Percentiles rank a stretch among this genome's conserved stretches.
These are phyloP conservation scores for Boletus rubroflammeus DNA, from an alignment of 768 basidiomycete species.

Conservation along the genomic window DNA sequence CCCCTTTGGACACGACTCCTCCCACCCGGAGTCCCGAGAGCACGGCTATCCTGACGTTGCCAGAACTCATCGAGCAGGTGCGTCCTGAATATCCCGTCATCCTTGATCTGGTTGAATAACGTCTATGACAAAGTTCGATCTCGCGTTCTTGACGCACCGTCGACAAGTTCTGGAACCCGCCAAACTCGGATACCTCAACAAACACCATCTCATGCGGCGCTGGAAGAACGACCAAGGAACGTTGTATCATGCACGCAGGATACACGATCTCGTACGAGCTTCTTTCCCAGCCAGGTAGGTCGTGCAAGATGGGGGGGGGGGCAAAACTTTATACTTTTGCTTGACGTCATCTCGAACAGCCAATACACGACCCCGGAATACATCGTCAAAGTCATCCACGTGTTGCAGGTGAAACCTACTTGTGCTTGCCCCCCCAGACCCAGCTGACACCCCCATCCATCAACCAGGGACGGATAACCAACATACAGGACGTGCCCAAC, in stretches of 20 bases:
- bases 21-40: slow-evolving; percentile 54
- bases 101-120: neutral
- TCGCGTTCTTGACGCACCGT: slow-evolving; percentile 73
- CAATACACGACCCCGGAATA: slow-evolving; percentile 51
- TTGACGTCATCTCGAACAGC: slow-evolving; percentile 26
- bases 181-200: slow-evolving; percentile 88
- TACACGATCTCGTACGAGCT: slow-evolving; percentile 49
- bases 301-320: neutral
- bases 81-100: slow-evolving; percentile 10
- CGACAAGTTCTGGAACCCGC: slow-evolving; percentile 74
- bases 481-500: slow-evolving; percentile 64
- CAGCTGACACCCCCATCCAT: neutral
- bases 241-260: slow-evolving; percentile 49
- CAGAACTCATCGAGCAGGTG: slow-evolving; percentile 67
- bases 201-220: slow-evolving; percentile 67
- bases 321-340: neutral
- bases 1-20: slow-evolving; percentile 21
- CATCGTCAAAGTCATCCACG: slow-evolving; percentile 59
- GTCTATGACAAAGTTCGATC: slow-evolving; percentile 55
- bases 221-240: slow-evolving; percentile 51
- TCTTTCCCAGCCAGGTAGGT: slow-evolving; percentile 57
- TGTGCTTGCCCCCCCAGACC: neutral
- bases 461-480: slow-evolving; percentile 62
- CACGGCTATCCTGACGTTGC: slow-evolving; percentile 55
- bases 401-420: slow-evolving; percentile 47